Conservation (phyloP, 2,329 filamentous ascomycete species). For the Cordyceps tenuipes region DNA sequence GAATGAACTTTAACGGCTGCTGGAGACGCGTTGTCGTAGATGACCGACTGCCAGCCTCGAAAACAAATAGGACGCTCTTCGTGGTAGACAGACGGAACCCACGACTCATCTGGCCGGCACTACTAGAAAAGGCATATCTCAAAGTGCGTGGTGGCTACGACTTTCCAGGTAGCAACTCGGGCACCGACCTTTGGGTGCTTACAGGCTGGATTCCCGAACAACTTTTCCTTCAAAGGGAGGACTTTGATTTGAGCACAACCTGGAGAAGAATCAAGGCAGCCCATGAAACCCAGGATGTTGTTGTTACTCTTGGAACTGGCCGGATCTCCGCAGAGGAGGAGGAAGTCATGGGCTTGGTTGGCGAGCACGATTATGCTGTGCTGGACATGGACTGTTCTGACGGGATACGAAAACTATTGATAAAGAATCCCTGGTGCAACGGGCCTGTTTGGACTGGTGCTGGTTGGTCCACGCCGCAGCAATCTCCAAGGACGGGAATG, state of each 20-base stretch:
- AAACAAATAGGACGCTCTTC: constrained; percentile 66
- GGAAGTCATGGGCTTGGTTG: constrained; percentile 69
- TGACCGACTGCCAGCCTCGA: constrained; percentile 74
- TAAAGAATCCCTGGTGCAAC: constrained; percentile 96
- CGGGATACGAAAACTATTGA: constrained; percentile 59
- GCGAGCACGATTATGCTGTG: constrained; percentile 91
- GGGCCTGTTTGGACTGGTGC: constrained; percentile 61
- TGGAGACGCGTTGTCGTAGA: constrained; percentile 83
- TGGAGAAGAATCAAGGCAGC: constrained; percentile 71
- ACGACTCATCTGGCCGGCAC: constrained; percentile 77
- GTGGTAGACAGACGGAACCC: constrained; percentile 81
- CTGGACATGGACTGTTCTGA: constrained; percentile 62
- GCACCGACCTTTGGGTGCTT: constrained; percentile 85
- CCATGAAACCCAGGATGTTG: constrained; percentile 69
- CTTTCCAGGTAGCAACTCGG: constrained; percentile 95
- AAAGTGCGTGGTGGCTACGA: constrained; percentile 95
- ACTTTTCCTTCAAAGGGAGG: constrained; percentile 76
- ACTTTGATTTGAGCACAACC: constrained; percentile 64
- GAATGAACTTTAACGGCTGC: constrained; percentile 94
- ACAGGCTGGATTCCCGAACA: constrained; percentile 98
- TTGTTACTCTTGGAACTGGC: constrained; percentile 86
- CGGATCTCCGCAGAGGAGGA: constrained; percentile 71
- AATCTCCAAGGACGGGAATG: constrained; percentile 3
- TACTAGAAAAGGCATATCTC: constrained; percentile 92
- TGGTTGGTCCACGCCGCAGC: constrained; percentile 17